Evolutionary conservation across 129 eudicot species (phyloP).

Genomic region (Ambrosia trifida): DNA sequence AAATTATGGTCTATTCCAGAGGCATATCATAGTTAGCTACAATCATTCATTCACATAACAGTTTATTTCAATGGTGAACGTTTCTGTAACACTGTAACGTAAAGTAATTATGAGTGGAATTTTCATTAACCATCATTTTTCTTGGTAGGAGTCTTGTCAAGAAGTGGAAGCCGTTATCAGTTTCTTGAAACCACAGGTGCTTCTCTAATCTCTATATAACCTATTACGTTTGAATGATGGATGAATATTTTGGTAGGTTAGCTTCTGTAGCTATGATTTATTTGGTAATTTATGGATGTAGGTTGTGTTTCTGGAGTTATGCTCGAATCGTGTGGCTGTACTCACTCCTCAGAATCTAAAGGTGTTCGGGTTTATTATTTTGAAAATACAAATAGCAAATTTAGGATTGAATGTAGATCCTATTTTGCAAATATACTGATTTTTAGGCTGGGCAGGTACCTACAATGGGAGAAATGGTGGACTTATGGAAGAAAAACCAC

Average conservation of each 20-base stretch:
- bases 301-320: slow-evolving; percentile 97
- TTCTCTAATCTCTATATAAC: slow-evolving; percentile 36
- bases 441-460: slow-evolving; percentile 67
- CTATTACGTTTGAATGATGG: slow-evolving; percentile 30
- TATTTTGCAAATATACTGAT: slow-evolving; percentile 24
- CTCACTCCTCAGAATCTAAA: slow-evolving; percentile 79
- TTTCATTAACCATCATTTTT: slow-evolving; percentile 11
- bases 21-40: not conserved
- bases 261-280: slow-evolving; percentile 10
- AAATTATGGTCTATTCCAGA: not conserved
- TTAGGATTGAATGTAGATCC: slow-evolving; percentile 9
- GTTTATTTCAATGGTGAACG: not conserved
- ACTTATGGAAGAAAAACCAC: slow-evolving; percentile 84
- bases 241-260: slow-evolving; percentile 20
- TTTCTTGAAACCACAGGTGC: slow-evolving; percentile 89
- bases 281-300: slow-evolving; percentile 25
- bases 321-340: slow-evolving; percentile 74
- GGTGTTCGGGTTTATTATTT: slow-evolving; percentile 43
- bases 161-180: slow-evolving; percentile 92
- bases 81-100: not conserved
- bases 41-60: not conserved
- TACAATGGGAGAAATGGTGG: slow-evolving; percentile 82
- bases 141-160: slow-evolving; percentile 82
- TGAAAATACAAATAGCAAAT: not conserved
- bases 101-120: slow-evolving; percentile 1